Evolutionary conservation across 192 early-diverging fungal species (phyloP), one percentile per base, ranked within the genome.

Genomic region (Backusella liffmaniae): DNA sequence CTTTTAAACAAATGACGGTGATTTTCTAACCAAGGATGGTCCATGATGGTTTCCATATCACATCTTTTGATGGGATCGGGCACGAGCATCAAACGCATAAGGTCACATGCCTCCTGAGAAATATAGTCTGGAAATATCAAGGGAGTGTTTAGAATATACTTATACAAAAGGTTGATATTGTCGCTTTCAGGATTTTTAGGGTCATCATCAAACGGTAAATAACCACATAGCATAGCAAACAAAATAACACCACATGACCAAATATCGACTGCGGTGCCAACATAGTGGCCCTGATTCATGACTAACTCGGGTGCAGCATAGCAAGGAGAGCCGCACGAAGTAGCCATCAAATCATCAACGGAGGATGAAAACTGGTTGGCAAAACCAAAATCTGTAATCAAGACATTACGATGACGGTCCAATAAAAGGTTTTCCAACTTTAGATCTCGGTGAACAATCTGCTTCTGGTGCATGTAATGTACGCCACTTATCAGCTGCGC

Each of bases 161-260:
- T 92, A 83, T 93, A 95, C 37, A 95, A 81, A 81, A 91, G 87
- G 72, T 90, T 93, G 80, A 93, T 93, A 76, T 96, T 96, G 75
- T 96, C 95, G 69, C 95, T 93, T 69, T 96, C 94, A 16, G 94
- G 94, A 65, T 96, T 96, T 5, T 84, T 87, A 36, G 95, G 95
- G 75, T 96, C 95, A 80, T 96, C 95, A 73, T 96, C 95, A 79
- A 94, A 96, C 3, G 95, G 95, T 65, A 96, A 85, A 72, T 94
- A 95, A 2, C 95, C 95, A 39, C 91, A 92, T 1, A 96, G 85
- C 95, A 96, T 96, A 0, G 95, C 95, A 73, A 94, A 96, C 79
- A 99, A 79, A 69, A 99, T 99, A n/a, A 99, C 98, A 67, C 98
- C 98, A 81, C 96, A 98, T 59, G 93, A 95, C 98, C 98, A 99